phyloP scores from a whole-genome alignment of 148 eudicot genomes.

The Pouteria glomerata region DNA sequence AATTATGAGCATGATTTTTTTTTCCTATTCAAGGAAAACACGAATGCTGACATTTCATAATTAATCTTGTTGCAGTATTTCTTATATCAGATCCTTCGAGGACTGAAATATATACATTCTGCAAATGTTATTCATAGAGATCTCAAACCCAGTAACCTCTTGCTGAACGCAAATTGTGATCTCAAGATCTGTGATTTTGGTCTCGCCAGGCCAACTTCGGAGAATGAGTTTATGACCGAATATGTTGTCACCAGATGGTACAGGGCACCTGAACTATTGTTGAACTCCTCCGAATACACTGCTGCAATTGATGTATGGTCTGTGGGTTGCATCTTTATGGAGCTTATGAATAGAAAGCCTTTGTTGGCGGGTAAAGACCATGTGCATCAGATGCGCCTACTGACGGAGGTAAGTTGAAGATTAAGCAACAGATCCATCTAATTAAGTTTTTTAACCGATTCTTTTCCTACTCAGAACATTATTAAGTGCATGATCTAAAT shows the following conservation, averaged over 20 bases:
- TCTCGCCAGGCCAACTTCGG: conserved; percentile 69
- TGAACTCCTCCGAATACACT: conserved; percentile 84
- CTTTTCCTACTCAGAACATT: not conserved
- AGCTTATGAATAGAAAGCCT: conserved; percentile 80
- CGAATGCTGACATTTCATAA: conserved; percentile 1
- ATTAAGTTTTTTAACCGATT: not conserved
- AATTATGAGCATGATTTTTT: too few relatives aligned
- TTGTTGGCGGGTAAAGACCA: conserved; percentile 82
- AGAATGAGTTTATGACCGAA: conserved; percentile 86
- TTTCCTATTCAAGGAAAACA: not conserved
- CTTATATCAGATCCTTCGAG: conserved; percentile 83
- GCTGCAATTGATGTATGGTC: conserved; percentile 93
- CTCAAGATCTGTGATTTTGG: conserved; percentile 89
- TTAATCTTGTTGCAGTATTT: conserved; percentile 58
- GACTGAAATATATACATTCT: conserved; percentile 81
- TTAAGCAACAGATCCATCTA: not conserved
- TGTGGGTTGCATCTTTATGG: conserved; percentile 93
- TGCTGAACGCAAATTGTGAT: conserved; percentile 80
- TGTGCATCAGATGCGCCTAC: conserved; percentile 73
- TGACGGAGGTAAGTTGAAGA: conserved; percentile 58
- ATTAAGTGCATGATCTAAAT: not conserved
- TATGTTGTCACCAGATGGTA: conserved; percentile 94
- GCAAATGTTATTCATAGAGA: conserved; percentile 84
- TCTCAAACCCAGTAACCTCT: conserved; percentile 79
- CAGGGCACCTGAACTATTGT: conserved; percentile 81